These are phyloP conservation scores for Cerioporus squamosus DNA, from an alignment of 1,284 basidiomycete genomes.

Conservation along the genomic window DNA sequence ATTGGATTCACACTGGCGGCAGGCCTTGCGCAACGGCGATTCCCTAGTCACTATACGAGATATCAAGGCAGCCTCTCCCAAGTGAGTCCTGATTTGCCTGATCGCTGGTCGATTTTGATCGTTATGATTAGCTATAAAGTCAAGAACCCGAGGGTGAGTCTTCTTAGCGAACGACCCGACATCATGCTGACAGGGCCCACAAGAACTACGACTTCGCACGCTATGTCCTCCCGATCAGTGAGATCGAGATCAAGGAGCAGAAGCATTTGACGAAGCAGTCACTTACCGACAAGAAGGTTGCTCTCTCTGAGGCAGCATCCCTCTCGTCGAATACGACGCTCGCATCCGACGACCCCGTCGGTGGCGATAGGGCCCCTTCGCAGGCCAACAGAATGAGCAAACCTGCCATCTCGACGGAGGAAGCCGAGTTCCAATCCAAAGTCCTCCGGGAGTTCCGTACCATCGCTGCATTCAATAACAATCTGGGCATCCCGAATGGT, in stretches of 20 bases:
- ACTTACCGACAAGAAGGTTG: background rate
- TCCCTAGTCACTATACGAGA: constrained; percentile 23
- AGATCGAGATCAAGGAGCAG: constrained; percentile 25
- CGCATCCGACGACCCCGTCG: background rate
- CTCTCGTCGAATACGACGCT: background rate
- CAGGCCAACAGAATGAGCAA: too few relatives aligned
- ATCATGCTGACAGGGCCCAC: too few relatives aligned
- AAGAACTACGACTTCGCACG: constrained; percentile 28
- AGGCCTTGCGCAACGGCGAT: background rate
- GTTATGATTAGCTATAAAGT: constrained; percentile 24
- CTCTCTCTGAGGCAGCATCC: background rate
- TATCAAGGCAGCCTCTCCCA: constrained; percentile 23
- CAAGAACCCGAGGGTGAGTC: constrained; percentile 19
- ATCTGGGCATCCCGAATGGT: constrained; percentile 16
- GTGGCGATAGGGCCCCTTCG: too few relatives aligned
- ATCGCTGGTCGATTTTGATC: background rate
- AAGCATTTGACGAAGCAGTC: constrained; percentile 17
- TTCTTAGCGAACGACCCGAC: background rate
- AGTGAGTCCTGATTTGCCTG: constrained; percentile 12
- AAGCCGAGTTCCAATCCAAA: background rate
- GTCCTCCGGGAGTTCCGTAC: constrained; percentile 21
- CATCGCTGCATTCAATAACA: constrained; percentile 17
- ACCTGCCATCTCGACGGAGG: background rate
- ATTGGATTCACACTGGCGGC: background rate
- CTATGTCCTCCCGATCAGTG: constrained; percentile 26